Percentiles rank a stretch among this genome's conserved stretches.
These are phyloP conservation scores for Yarrowia sp. DNA, from an alignment of 805 yeast genomes.

Conservation along the genomic window DNA sequence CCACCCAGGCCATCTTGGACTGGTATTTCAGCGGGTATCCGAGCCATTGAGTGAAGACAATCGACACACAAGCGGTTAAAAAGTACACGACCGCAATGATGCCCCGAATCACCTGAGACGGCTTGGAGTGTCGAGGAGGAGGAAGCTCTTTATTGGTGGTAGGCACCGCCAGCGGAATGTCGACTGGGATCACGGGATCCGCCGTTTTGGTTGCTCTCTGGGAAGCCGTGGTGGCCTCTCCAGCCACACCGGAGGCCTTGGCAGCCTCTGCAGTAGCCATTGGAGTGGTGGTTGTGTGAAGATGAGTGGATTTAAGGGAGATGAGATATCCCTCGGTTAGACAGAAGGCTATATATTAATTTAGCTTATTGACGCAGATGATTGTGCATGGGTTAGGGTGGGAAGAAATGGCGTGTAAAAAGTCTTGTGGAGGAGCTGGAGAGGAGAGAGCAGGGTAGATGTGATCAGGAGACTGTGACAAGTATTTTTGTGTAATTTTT, in stretches of 20 bases:
- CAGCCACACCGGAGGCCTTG: constrained; percentile 2
- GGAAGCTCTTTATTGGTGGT: constrained; percentile 35
- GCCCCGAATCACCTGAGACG: constrained; percentile 7
- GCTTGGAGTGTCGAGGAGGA: constrained; percentile 34
- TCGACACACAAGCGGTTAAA: constrained; percentile 1
- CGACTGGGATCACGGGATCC: constrained; percentile 11
- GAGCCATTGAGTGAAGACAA: constrained; percentile 44
- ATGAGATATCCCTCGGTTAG: not conserved
- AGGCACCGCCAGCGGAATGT: constrained; percentile 16
- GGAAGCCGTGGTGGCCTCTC: not conserved
- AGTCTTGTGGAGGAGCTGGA: too few relatives aligned
- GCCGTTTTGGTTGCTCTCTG: not conserved
- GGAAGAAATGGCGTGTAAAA: not conserved
- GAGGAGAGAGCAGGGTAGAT: too few relatives aligned
- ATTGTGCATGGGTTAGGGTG: constrained; percentile 28
- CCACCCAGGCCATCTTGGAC: constrained; percentile 45
- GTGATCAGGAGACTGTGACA: too few relatives aligned
- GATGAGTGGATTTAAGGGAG: not conserved
- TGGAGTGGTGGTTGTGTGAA: constrained; percentile 10
- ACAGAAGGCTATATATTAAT: constrained; percentile 8
- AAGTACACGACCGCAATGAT: constrained; percentile 19
- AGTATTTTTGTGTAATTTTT: too few relatives aligned
- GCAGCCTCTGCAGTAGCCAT: constrained; percentile 23
- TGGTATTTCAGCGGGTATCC: constrained; percentile 47
- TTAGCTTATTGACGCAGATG: constrained; percentile 28